Base-by-base conservation (phyloP, 1,139 yeast species). In the Taphrina flavorubra region DNA sequence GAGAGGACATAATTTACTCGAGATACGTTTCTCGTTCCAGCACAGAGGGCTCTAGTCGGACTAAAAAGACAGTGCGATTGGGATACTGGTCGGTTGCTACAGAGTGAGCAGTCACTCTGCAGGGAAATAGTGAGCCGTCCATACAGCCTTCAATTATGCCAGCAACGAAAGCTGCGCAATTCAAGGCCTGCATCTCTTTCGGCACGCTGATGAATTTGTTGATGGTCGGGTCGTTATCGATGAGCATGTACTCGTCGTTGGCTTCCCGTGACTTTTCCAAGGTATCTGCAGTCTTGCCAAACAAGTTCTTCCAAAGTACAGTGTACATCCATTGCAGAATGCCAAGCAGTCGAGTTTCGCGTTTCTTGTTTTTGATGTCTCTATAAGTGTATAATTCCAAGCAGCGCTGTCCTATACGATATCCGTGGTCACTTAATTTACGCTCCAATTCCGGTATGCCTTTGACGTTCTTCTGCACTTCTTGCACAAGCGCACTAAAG, bases 141-240 rank as follows among this genome's bases (percentile, higher is more conserved):
- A 94, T 80, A 0, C 94, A 88, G 0, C 97, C 98, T 77, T 92
- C 97, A 37, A 94, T 85, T 37, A 94, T 85, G 0, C 99, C 99
- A 0, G 97, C 97, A 1, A 89, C 85, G 75, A 89, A 90, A 0
- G 97, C 92, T 11, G 90, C 88, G 75, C 96, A 89, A 75, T 89
- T 90, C 74, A 91, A 82, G 72, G 87, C 87, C 7, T 90, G 87
- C 77, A 88, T 87, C 72, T 91, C 96, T 73, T 85, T 86, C 2
- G 97, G 97, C 5, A 89, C 87, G 42, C 89, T 86, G 36, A 94
- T 87, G 76, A 85, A 94, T 74, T 86, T 87, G 11, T 94, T 84
- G 64, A 92, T 83, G 68, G 89, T 75, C 2, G 99, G 99, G 36
- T 84, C 79, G 74, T 89, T 87, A 76, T 94, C 99, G 25, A 88